A percentile compares a stretch with the other conserved stretches of the same genome.
Evolutionary conservation across 140 eudicot species (phyloP).

Genomic region (Senecio squalidus): DNA sequence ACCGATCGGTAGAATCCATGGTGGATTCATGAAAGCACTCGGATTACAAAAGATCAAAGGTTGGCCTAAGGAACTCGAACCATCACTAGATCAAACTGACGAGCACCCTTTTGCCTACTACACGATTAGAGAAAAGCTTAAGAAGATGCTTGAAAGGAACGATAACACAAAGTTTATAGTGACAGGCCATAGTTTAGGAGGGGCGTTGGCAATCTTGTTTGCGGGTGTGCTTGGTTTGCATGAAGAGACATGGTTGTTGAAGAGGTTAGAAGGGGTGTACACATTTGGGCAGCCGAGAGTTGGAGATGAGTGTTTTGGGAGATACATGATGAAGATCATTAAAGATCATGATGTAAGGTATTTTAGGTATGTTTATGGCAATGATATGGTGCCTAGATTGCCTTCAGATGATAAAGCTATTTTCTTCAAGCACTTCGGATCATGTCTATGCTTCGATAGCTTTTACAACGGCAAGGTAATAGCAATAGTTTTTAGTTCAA

Average conservation of each 20-base stretch:
- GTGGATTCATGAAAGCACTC: conserved; percentile 80
- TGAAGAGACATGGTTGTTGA: conserved; percentile 50
- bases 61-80: conserved; percentile 65
- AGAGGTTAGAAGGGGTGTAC: conserved; percentile 72
- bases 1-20: conserved; percentile 56
- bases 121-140: conserved; percentile 48
- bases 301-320: conserved; percentile 70
- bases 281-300: conserved; percentile 95
- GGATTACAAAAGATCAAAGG: conserved; percentile 58
- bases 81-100: conserved; percentile 3
- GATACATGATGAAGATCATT: conserved; percentile 49
- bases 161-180: conserved; percentile 47
- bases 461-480: conserved; percentile 63
- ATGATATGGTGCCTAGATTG: conserved; percentile 77
- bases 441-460: conserved; percentile 50
- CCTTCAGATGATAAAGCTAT: conserved; percentile 62
- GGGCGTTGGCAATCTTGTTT: conserved; percentile 67
- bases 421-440: conserved; percentile 76
- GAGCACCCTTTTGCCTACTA: conserved; percentile 56
- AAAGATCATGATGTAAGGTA: conserved; percentile 39
- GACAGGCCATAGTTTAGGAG: conserved; percentile 87
- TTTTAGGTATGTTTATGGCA: conserved; percentile 60
- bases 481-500: background rate
- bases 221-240: conserved; percentile 46
- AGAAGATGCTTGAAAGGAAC: conserved; percentile 27